Evolutionary conservation across 345 rosid species (phyloP).

Genomic region (Eucalyptus guilfoylei): DNA sequence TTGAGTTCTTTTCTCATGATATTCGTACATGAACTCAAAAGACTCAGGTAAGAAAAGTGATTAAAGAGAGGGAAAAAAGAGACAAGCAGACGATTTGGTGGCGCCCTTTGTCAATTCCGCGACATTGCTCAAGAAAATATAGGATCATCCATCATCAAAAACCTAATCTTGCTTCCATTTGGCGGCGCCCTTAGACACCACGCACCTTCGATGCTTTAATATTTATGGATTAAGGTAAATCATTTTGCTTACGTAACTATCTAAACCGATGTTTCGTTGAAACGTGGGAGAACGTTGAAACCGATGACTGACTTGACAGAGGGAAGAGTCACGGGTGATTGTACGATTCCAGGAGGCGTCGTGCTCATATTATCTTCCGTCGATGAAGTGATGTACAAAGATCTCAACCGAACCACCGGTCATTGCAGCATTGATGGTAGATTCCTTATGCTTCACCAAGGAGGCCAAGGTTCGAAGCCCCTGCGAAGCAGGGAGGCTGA

Average conservation of each 20-base stretch:
- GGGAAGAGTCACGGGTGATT: background rate
- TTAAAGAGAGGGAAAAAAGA: background rate
- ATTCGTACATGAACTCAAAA: background rate
- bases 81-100: background rate
- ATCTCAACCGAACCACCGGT: too few species aligned
- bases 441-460: too few species aligned
- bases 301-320: background rate
- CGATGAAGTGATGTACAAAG: background rate
- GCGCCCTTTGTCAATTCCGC: background rate
- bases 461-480: too few species aligned
- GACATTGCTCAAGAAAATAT: background rate
- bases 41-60: background rate
- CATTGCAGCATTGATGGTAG: too few species aligned
- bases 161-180: background rate
- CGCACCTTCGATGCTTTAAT: background rate
- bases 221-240: too few species aligned
- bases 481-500: too few species aligned
- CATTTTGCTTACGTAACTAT: background rate
- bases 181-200: background rate
- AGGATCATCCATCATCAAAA: background rate
- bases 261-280: background rate
- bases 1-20: background rate
- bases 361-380: background rate
- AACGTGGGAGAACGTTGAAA: background rate
- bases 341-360: background rate